phyloP scores from a whole-genome alignment of 2,329 filamentous ascomycete genomes.

The Aschersonia sp. region DNA sequence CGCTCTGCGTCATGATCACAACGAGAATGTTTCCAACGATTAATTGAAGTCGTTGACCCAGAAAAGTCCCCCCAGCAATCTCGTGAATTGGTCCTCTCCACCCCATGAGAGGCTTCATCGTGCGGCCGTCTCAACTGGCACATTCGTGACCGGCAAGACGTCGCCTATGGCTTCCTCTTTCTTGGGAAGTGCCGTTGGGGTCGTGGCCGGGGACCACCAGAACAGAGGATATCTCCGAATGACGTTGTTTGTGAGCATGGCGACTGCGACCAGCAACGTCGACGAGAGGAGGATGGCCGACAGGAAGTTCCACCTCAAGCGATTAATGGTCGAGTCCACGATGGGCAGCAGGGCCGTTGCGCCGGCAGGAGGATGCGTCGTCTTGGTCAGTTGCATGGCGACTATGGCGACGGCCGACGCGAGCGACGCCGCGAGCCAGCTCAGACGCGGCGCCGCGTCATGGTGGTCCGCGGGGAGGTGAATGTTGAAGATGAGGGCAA shows the following conservation, averaged over 20 bases:
- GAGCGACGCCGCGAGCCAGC: slow-evolving; percentile 50
- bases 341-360: slow-evolving; percentile 59
- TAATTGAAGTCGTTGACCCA: no score
- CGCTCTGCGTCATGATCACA: no score
- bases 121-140: neutral
- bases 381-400: slow-evolving; percentile 56
- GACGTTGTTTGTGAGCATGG: slow-evolving; percentile 54
- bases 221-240: slow-evolving; percentile 52
- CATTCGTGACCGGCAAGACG: neutral
- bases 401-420: slow-evolving; percentile 48
- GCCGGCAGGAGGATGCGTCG: slow-evolving; percentile 59
- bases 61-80: no score
- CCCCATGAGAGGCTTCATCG: no score
- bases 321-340: slow-evolving; percentile 34
- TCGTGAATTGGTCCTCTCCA: no score
- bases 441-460: slow-evolving; percentile 18
- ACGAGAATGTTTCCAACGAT: no score
- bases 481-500: slow-evolving; percentile 51
- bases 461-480: slow-evolving; percentile 24
- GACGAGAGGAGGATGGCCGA: slow-evolving; percentile 47
- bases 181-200: no score
- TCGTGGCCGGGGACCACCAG: slow-evolving; percentile 44
- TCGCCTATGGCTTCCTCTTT: neutral
- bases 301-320: slow-evolving; percentile 54
- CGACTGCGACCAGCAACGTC: slow-evolving; percentile 44